Percentiles rank a stretch among this genome's conserved stretches.
These are phyloP conservation scores for Daedaleopsis nitida DNA, from an alignment of 768 basidiomycete genomes.

Conservation along the genomic window DNA sequence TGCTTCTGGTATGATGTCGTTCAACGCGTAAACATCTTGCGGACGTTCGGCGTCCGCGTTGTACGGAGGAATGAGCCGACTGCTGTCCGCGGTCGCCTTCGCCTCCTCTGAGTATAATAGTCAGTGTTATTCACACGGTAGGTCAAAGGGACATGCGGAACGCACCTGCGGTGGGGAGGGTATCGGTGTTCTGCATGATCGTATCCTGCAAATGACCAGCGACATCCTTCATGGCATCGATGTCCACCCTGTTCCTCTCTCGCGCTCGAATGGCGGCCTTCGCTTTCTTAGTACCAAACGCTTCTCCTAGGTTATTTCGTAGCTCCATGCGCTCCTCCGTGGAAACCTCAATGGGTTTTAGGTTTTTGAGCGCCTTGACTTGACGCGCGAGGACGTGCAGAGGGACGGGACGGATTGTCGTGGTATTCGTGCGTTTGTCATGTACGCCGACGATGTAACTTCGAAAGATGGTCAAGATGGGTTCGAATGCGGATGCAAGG, in stretches of 20 bases:
- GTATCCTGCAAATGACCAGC: slow-evolving; percentile 80
- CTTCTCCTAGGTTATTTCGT: slow-evolving; percentile 80
- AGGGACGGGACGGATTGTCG: slow-evolving; percentile 68
- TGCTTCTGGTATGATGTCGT: slow-evolving; percentile 74
- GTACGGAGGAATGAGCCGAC: slow-evolving; percentile 77
- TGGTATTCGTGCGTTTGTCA: slow-evolving; percentile 71
- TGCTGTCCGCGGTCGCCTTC: slow-evolving; percentile 60
- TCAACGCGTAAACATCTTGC: slow-evolving; percentile 72
- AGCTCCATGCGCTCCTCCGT: slow-evolving; percentile 61
- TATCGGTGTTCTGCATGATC: slow-evolving; percentile 72
- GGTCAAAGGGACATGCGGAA: slow-evolving; percentile 6
- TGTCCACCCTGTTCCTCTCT: slow-evolving; percentile 90
- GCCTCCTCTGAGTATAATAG: slow-evolving; percentile 55
- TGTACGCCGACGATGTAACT: slow-evolving; percentile 87
- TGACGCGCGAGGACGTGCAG: slow-evolving; percentile 72
- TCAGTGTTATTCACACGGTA: background rate
- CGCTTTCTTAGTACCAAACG: slow-evolving; percentile 95
- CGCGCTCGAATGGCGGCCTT: slow-evolving; percentile 80
- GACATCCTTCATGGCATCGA: slow-evolving; percentile 83
- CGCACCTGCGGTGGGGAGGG: slow-evolving; percentile 71
- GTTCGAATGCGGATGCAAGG: background rate
- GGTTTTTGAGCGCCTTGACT: slow-evolving; percentile 82
- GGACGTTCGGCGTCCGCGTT: slow-evolving; percentile 66
- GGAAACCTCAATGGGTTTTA: slow-evolving; percentile 51
- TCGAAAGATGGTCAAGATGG: background rate